Conservation (phyloP, 1,284 basidiomycete genomes). For the Cutaneotrichosporon curvatum region DNA sequence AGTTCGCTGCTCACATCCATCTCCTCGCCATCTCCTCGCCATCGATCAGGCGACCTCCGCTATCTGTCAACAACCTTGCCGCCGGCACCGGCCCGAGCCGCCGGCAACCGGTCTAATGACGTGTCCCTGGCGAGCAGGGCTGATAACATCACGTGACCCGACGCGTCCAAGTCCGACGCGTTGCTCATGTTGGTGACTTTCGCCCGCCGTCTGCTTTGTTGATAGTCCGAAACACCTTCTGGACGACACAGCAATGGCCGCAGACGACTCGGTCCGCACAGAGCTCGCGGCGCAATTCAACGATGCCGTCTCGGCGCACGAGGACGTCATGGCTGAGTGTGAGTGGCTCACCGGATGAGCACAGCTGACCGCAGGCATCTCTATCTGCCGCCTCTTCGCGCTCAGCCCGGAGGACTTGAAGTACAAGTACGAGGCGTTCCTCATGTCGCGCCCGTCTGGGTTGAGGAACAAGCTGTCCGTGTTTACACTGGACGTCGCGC, state of each 20-base stretch:
- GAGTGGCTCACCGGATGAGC: slow-evolving; percentile 8
- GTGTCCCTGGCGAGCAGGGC: neutral
- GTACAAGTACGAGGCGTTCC: slow-evolving; percentile 49
- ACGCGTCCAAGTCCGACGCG: slow-evolving; percentile 1
- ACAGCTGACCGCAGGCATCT: slow-evolving; percentile 32
- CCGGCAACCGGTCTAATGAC: no score
- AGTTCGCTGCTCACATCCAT: no score
- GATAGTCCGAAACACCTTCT: neutral
- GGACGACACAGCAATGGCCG: slow-evolving; percentile 15
- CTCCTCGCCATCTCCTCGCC: no score
- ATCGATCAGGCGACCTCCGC: no score
- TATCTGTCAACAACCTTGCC: no score
- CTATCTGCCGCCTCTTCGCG: slow-evolving; percentile 41
- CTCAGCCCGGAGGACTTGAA: slow-evolving; percentile 43
- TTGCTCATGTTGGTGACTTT: slow-evolving; percentile 1
- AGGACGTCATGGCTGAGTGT: slow-evolving; percentile 44
- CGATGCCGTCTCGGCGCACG: slow-evolving; percentile 28
- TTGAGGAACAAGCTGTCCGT: slow-evolving; percentile 36
- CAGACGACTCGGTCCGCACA: slow-evolving; percentile 18
- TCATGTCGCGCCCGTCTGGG: slow-evolving; percentile 41
- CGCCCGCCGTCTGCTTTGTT: neutral
- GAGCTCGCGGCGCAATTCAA: slow-evolving; percentile 35
- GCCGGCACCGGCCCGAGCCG: no score
- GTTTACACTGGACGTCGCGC: slow-evolving; percentile 39
- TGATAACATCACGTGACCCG: neutral